Conservation (phyloP, 352 stramenopile species). For the Pythium plurisporium region DNA sequence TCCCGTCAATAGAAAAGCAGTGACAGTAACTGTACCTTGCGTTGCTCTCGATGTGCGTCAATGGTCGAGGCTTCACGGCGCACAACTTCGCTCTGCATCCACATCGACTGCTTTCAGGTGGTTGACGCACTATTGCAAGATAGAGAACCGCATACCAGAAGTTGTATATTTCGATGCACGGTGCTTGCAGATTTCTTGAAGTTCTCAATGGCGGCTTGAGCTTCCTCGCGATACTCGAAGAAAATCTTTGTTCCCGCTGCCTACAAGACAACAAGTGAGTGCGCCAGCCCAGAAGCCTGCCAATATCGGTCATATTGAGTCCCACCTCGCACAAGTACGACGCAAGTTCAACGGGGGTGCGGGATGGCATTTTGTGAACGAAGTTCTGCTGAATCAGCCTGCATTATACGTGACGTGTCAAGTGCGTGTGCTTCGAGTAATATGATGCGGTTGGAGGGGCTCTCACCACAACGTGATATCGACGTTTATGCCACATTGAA, state of each 20-base stretch:
- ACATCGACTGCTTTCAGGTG: not conserved
- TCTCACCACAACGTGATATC: slow-evolving; percentile 43
- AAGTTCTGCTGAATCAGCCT: slow-evolving; percentile 45
- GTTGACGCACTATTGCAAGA: not conserved
- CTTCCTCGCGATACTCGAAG: slow-evolving; percentile 33
- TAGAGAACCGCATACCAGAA: slow-evolving; percentile 4
- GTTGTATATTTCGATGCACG: slow-evolving; percentile 19
- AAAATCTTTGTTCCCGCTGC: slow-evolving; percentile 35
- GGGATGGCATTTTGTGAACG: slow-evolving; percentile 33
- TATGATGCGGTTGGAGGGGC: too few relatives aligned
- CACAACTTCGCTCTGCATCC: slow-evolving; percentile 9
- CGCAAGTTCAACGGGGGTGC: slow-evolving; percentile 28
- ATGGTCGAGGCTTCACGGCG: slow-evolving; percentile 1
- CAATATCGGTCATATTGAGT: not conserved
- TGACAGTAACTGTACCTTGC: slow-evolving; percentile 5
- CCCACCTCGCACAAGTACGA: slow-evolving; percentile 37
- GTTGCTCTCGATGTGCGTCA: slow-evolving; percentile 1
- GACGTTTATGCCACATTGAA: slow-evolving; percentile 36
- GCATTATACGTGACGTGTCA: too few relatives aligned
- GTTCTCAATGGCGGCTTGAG: slow-evolving; percentile 13
- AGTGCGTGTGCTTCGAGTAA: too few relatives aligned
- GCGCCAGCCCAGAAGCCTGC: not conserved
- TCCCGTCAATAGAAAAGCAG: too few relatives aligned
- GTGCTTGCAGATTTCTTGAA: slow-evolving; percentile 17
- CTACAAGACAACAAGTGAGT: slow-evolving; percentile 2